Evolutionary conservation across 176 grass and related monocot genomes (phyloP).

Genomic region (Carex kokanica): DNA sequence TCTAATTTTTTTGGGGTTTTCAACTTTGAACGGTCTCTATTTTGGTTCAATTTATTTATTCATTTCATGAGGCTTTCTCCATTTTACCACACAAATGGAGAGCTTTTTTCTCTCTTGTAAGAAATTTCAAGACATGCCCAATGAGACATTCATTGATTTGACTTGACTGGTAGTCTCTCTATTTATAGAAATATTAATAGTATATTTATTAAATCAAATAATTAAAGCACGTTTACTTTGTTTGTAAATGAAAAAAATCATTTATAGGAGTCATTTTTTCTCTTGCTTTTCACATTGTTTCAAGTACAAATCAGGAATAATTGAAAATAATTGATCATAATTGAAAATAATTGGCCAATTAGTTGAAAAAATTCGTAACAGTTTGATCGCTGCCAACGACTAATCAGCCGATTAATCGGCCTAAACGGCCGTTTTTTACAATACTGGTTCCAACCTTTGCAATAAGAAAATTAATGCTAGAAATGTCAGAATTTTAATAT

Average conservation of each 20-base stretch:
- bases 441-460: neutral
- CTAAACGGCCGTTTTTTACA: too few relatives aligned
- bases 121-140: too few relatives aligned
- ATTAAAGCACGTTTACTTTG: neutral
- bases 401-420: too few relatives aligned
- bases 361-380: too few relatives aligned
- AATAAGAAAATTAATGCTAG: neutral
- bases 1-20: neutral
- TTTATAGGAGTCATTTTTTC: neutral
- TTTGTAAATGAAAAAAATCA: neutral
- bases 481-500: neutral
- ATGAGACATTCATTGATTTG: too few relatives aligned
- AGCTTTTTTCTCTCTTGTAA: too few relatives aligned
- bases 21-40: conserved; percentile 5
- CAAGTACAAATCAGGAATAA: too few relatives aligned
- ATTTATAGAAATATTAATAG: neutral
- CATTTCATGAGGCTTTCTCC: neutral
- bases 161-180: too few relatives aligned
- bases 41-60: neutral
- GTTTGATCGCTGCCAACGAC: too few relatives aligned
- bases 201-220: neutral
- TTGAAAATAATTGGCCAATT: too few relatives aligned
- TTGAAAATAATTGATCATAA: too few relatives aligned
- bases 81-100: neutral
- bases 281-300: neutral